A percentile compares a stretch with the other conserved stretches of the same genome.
phyloP scores from a whole-genome alignment of 202 grass and related monocot genomes.

The Carex arenaria region DNA sequence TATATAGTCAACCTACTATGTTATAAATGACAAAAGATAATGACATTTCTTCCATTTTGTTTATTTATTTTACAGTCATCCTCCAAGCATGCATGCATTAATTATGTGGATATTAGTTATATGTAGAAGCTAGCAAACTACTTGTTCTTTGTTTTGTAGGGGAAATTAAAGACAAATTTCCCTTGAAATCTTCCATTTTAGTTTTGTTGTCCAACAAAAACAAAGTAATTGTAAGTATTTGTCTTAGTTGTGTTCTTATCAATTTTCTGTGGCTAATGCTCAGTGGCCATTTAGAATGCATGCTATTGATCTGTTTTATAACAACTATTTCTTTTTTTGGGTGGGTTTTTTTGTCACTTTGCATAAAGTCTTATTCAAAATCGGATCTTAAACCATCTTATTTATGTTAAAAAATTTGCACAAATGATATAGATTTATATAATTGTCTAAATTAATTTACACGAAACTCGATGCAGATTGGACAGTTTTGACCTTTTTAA shows the following conservation, averaged over 20 bases:
- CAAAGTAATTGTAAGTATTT: background rate
- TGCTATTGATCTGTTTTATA: too few relatives aligned
- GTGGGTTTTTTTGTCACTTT: too few relatives aligned
- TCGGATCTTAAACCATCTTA: too few relatives aligned
- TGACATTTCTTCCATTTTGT: background rate
- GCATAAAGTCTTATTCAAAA: too few relatives aligned
- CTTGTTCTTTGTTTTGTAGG: background rate
- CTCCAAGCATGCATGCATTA: background rate
- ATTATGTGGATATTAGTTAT: background rate
- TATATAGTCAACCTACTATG: background rate
- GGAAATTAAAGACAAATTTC: background rate
- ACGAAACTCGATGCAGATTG: too few relatives aligned
- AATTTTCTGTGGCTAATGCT: too few relatives aligned
- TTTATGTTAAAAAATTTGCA: too few relatives aligned
- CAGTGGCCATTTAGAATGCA: too few relatives aligned
- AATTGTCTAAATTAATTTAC: too few relatives aligned
- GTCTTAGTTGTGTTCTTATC: background rate
- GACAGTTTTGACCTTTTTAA: too few relatives aligned
- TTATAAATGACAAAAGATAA: background rate
- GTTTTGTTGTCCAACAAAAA: background rate
- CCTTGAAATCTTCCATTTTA: background rate
- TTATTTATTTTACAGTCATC: background rate
- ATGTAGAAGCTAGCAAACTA: background rate
- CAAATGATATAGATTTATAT: too few relatives aligned
- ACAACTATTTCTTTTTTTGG: too few relatives aligned